Evolutionary conservation across 345 rosid genomes (phyloP), one percentile per base, ranked within the genome.

Genomic region (Anacardium occidentale): DNA sequence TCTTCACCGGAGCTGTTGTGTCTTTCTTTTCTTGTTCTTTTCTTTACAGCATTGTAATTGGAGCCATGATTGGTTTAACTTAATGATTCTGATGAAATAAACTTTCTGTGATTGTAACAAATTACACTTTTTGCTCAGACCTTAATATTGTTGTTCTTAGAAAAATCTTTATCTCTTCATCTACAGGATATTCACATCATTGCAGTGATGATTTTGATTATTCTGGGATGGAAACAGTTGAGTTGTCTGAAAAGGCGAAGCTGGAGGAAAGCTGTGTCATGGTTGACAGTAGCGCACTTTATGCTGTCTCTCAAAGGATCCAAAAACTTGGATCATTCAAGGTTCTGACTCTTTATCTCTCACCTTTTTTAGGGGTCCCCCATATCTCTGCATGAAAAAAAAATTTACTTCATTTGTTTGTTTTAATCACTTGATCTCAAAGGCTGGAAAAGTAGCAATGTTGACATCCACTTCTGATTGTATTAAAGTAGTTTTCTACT

Each of bases 251-350:
- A 22, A 68, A 68, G 53, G 78, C 9, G 68, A 78, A 82, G 79
- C 82, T 71, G 66, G 89, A 83, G 77, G 85, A 86, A n/a, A 79
- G 77, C 54, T 75, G 77, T 62, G 69, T 71, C 44, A 59, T 42
- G 74, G 76, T 87, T 51, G 85, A 85, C 60, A 53, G 74, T 70
- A 83, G 62, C 22, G 78, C 69, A 21, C 91, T 89, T 25, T 70
- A 81, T 76, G 89, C 87, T 54, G 83, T 83, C 65, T 75, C 83
- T 71, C 75, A 56, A 62, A 83, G 86, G 79, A 81, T 84, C 67
- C 73, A 44, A 51, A 89, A 74, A 37, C 77, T 71, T 75, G 83
- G 87, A 84, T 88, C 93, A 44, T 79, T 82, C 77, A 85, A 87
- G 98, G 98, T 93, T 47, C 69, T 57, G 45, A 67, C 55, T 66